Evolutionary conservation across 768 basidiomycete species (phyloP).

Genomic region (Sistotremastrum niveocremeum): DNA sequence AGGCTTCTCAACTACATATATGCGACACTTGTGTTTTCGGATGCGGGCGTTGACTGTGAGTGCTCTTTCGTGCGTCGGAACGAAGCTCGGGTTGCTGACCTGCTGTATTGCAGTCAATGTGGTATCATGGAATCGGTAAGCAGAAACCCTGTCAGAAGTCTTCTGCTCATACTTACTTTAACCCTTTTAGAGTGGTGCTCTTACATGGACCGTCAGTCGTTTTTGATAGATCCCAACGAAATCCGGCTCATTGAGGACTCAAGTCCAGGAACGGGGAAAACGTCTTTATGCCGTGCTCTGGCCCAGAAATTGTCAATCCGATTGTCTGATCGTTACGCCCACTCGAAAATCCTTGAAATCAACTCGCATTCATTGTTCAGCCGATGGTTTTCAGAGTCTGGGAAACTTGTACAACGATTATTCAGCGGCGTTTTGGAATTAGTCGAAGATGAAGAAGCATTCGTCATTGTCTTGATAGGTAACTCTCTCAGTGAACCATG

Average conservation of each 20-base stretch:
- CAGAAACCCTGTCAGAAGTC: no score
- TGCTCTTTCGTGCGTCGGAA: slow-evolving; percentile 3
- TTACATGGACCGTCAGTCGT: no score
- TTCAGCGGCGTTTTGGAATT: slow-evolving; percentile 84
- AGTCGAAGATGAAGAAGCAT: slow-evolving; percentile 81
- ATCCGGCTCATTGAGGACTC: no score
- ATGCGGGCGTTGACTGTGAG: slow-evolving; percentile 75
- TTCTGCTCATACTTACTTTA: no score
- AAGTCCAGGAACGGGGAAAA: slow-evolving; percentile 93
- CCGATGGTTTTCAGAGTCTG: slow-evolving; percentile 98
- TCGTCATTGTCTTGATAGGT: slow-evolving; percentile 94
- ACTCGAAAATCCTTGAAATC: slow-evolving; percentile 86
- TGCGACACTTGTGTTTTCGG: slow-evolving; percentile 85
- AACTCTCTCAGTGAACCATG: slow-evolving; percentile 1
- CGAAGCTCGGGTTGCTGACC: no score
- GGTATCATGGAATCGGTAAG: slow-evolving; percentile 77
- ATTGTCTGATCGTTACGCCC: slow-evolving; percentile 66
- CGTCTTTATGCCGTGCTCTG: slow-evolving; percentile 83
- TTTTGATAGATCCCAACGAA: no score
- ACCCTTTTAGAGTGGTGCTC: no score
- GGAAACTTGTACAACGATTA: slow-evolving; percentile 90
- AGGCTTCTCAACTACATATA: slow-evolving; percentile 89
- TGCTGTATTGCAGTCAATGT: slow-evolving; percentile 38
- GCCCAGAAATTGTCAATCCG: slow-evolving; percentile 93
- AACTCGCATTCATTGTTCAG: slow-evolving; percentile 98